These are phyloP conservation scores for Metschnikowia hibisci DNA, from an alignment of 805 yeast genomes.

Conservation along the genomic window DNA sequence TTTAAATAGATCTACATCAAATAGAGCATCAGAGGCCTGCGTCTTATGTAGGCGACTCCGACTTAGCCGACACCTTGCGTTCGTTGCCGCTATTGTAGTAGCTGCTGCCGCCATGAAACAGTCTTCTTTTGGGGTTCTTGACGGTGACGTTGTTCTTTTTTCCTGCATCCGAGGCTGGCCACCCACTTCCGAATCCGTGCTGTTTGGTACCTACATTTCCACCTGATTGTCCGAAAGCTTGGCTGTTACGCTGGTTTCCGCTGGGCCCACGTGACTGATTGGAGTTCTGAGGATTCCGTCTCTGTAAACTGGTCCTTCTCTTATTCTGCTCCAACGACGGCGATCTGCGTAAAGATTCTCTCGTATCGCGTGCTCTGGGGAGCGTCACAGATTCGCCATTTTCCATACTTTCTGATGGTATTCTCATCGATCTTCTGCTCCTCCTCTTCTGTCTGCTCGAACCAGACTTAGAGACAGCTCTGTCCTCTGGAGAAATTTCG, in stretches of 20 bases:
- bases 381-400: not conserved
- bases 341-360: constrained; percentile 2
- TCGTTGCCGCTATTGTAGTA: constrained; percentile 10
- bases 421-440: constrained; percentile 3
- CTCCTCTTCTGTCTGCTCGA: constrained; percentile 6
- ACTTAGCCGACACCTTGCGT: constrained; percentile 3
- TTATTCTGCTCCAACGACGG: constrained; percentile 1
- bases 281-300: not conserved
- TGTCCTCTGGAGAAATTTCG: constrained; percentile 3
- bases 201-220: not conserved
- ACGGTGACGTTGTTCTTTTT: constrained; percentile 33
- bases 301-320: not conserved
- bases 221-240: not conserved
- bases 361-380: not conserved
- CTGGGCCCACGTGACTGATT: constrained; percentile 1
- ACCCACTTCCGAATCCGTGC: not conserved
- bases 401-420: constrained; percentile 1
- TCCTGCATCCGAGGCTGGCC: not conserved
- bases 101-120: constrained; percentile 28
- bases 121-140: constrained; percentile 27
- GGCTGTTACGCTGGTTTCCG: not conserved
- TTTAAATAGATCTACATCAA: constrained; percentile 4
- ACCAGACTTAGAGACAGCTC: constrained; percentile 6
- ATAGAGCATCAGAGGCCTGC: not conserved
- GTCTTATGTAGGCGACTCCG: constrained; percentile 3